These are phyloP conservation scores for Thielaviopsis populi DNA, from an alignment of 2,329 filamentous ascomycete species.

Conservation along the genomic window DNA sequence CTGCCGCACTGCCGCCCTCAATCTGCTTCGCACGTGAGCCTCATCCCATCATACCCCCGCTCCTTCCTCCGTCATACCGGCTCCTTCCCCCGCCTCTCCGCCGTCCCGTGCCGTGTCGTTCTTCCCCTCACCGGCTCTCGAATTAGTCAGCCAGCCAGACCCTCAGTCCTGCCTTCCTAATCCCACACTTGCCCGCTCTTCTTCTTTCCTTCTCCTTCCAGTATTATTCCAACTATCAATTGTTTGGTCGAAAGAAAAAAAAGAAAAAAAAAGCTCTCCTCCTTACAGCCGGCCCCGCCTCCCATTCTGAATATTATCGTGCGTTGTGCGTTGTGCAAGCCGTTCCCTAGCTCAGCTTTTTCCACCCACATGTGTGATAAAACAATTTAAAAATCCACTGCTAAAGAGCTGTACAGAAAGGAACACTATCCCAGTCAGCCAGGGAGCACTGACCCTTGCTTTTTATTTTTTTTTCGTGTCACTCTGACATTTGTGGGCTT, in stretches of 20 bases:
- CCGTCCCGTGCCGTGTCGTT: too few relatives aligned
- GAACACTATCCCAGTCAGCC: background rate
- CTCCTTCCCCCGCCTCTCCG: background rate
- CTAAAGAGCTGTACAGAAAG: too few relatives aligned
- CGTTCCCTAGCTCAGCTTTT: background rate
- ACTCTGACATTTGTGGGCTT: conserved; percentile 2
- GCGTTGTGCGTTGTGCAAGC: background rate
- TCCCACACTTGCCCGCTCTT: too few relatives aligned
- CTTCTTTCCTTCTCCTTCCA: too few relatives aligned
- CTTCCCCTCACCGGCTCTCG: too few relatives aligned
- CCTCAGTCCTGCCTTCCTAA: too few relatives aligned
- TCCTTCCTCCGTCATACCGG: background rate
- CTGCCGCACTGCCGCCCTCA: background rate
- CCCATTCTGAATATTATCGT: background rate
- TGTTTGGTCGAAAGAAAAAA: background rate
- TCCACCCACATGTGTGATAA: background rate
- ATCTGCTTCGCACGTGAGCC: background rate
- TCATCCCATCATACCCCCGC: background rate
- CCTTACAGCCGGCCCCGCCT: background rate
- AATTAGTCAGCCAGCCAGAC: too few relatives aligned
- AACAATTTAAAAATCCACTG: background rate
- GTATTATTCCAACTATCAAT: background rate
- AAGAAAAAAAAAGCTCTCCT: too few relatives aligned
- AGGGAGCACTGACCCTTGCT: background rate
- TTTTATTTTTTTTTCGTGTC: background rate